Conservation (phyloP, 257 asterid genomes). For the Striga asiatica region DNA sequence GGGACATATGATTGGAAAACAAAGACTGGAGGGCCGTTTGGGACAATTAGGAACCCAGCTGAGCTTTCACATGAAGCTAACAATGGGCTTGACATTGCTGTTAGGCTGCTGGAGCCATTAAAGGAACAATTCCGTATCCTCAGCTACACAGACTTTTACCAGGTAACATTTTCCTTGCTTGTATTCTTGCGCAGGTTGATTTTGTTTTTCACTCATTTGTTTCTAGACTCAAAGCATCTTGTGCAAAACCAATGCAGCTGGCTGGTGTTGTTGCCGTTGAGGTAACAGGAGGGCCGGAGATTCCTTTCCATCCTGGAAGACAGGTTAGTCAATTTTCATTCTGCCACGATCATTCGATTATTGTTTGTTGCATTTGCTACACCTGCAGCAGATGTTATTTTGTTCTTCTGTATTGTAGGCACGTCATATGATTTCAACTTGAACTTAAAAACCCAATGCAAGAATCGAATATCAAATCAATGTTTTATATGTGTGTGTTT, state of each 20-base stretch:
- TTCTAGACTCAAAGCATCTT: background rate
- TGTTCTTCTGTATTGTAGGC: too few species aligned
- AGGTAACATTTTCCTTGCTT: conserved; percentile 30
- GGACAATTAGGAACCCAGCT: conserved; percentile 64
- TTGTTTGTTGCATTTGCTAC: background rate
- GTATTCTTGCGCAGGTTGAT: too few species aligned
- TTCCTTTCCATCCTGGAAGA: conserved; percentile 86
- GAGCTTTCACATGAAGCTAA: conserved; percentile 67
- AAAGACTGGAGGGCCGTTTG: conserved; percentile 87
- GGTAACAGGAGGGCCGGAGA: conserved; percentile 82
- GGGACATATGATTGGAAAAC: conserved; percentile 51
- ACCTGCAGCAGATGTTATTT: too few species aligned
- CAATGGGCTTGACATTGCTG: conserved; percentile 59
- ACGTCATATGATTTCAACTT: too few species aligned
- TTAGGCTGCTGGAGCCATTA: conserved; percentile 59
- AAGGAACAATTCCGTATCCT: conserved; percentile 62
- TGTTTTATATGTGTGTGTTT: background rate
- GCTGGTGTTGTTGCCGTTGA: conserved; percentile 93
- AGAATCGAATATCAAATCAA: too few species aligned
- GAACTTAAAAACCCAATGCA: too few species aligned
- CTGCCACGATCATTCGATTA: background rate
- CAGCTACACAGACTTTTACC: conserved; percentile 61
- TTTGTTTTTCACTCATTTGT: background rate
- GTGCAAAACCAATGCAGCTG: conserved; percentile 26
- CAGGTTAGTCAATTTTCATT: conserved; percentile 29